Percentiles rank a stretch among this genome's conserved stretches.
phyloP scores from a whole-genome alignment of 2,329 filamentous ascomycete species.

The Fusarium buxicola region DNA sequence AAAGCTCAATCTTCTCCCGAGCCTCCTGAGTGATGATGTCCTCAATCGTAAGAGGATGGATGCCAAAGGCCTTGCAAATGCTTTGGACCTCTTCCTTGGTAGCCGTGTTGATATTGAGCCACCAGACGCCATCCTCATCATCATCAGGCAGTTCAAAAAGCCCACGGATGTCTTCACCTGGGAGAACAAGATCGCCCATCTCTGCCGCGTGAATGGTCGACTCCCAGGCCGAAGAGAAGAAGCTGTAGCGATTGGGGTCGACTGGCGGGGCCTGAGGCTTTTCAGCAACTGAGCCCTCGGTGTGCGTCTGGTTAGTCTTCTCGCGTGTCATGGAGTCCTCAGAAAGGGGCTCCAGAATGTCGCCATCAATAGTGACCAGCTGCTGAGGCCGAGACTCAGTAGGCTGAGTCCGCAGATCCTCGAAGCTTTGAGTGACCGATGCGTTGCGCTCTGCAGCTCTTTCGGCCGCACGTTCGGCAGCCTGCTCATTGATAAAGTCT shows the following conservation, averaged over 20 bases:
- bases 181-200: conserved; percentile 87
- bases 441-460: conserved; percentile 63
- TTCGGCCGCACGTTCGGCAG: conserved; percentile 56
- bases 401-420: conserved; percentile 49
- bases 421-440: conserved; percentile 51
- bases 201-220: conserved; percentile 92
- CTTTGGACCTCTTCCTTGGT: conserved; percentile 88
- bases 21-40: conserved; percentile 96
- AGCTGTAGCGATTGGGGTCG: conserved; percentile 88
- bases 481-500: conserved; percentile 79
- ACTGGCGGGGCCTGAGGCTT: conserved; percentile 55
- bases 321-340: conserved; percentile 59
- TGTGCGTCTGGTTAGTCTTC: conserved; percentile 54
- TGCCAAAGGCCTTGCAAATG: conserved; percentile 93
- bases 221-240: conserved; percentile 95
- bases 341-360: conserved; percentile 66
- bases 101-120: conserved; percentile 93
- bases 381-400: conserved; percentile 48
- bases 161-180: conserved; percentile 88
- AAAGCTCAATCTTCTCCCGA: conserved; percentile 97
- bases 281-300: conserved; percentile 50
- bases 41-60: conserved; percentile 95
- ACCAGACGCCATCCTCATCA: conserved; percentile 88
- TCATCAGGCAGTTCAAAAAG: conserved; percentile 78
- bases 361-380: conserved; percentile 65